phyloP scores from a whole-genome alignment of 495 filamentous ascomycete genomes.

The Aspergillus saccharolyticus region DNA sequence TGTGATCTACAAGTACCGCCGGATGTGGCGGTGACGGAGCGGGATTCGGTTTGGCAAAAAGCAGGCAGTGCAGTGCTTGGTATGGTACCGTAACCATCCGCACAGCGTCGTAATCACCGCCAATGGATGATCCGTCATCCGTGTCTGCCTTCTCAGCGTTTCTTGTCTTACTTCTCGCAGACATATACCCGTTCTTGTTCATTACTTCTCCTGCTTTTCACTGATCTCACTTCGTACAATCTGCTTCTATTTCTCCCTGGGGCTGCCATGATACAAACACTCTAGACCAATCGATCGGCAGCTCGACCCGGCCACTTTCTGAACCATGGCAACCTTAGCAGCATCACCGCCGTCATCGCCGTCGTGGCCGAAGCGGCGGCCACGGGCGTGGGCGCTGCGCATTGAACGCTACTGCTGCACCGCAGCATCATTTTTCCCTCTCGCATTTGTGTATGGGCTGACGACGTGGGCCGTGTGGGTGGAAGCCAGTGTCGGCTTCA shows the following conservation, averaged over 20 bases:
- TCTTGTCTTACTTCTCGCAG: background rate
- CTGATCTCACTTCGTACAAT: too few relatives aligned
- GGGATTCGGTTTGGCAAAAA: too few relatives aligned
- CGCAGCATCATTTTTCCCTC: constrained; percentile 76
- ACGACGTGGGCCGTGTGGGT: constrained; percentile 91
- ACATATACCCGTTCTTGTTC: too few relatives aligned
- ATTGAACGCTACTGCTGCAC: constrained; percentile 82
- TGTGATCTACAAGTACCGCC: background rate
- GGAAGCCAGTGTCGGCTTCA: constrained; percentile 67
- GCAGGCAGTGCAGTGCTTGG: too few relatives aligned
- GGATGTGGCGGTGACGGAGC: background rate
- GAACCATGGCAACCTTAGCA: constrained; percentile 38
- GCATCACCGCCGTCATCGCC: constrained; percentile 43
- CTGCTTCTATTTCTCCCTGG: background rate
- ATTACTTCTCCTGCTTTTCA: too few relatives aligned
- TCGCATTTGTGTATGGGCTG: constrained; percentile 81
- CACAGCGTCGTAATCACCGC: background rate
- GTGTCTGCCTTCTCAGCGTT: background rate
- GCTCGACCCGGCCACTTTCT: background rate
- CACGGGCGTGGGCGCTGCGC: constrained; percentile 61
- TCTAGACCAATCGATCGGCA: background rate
- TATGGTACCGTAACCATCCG: background rate
- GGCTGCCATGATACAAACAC: background rate
- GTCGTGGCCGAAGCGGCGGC: constrained; percentile 45
- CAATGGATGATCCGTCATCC: background rate